Base-by-base conservation (phyloP, 768 basidiomycete genomes). In the Russula griseocarnosa region DNA sequence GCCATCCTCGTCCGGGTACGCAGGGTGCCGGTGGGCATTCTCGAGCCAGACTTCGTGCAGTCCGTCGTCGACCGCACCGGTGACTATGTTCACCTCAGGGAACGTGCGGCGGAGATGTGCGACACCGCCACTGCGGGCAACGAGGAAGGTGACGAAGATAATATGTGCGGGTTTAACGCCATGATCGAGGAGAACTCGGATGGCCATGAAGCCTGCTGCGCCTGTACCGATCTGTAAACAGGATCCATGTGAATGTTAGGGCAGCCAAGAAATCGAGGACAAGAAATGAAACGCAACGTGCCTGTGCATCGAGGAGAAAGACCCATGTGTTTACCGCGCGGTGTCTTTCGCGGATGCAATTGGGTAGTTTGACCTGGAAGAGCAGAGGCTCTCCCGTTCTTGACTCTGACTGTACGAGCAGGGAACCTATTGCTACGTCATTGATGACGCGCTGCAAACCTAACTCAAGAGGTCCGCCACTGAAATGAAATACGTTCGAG, bases 131-230 rank as follows among this genome's bases (percentile, higher is more conserved):
- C 78, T 81, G n/a, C 85, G 82, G 8, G 94, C 88, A 54, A 96
- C 88, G 10, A 98, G 80, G 76, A 96, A 93, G 0, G 93, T 88
- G 16, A 94, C 84, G 71, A 95, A 95, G 61, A 97, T 85, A 68
- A 97, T 95, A 69, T 83, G 86, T 64, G 88, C 85, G 73, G 94
- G 84, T 60, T 74, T 82, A 20, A 96, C 86, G 14, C 96, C 94
- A 69, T 99, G 96, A 72, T 99, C 96, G 20, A 98, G 81, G 11
- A 98, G 78, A 13, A 96, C 83, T 32, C 96, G 88, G 65, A 99
- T 91, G 0, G 94, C 88, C 96, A 98, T 98, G 74, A 98, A 90
- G 22, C 88, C 87, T 4, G 92, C 86, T 0, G 95, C 94, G 5
- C 88, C 96, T 0, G 96, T 98, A 7, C 92, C 94, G 73, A 98